Evolutionary conservation across 176 grass and related monocot species (phyloP), one percentile per base, ranked within the genome.

Genomic region (Canna indica): DNA sequence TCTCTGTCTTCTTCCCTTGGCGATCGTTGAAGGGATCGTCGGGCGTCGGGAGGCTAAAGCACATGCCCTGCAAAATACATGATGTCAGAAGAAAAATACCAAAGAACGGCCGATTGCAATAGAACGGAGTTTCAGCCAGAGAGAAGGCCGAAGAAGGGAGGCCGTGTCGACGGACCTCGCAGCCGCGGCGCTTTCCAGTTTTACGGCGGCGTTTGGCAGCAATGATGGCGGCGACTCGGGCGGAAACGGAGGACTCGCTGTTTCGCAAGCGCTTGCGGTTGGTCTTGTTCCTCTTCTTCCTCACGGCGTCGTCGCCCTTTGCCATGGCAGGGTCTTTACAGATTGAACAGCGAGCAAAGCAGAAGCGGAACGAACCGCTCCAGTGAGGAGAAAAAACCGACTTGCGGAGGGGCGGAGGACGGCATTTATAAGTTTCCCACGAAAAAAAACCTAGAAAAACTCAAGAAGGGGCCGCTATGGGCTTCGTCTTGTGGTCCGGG

Each of bases 191-290:
- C 81, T 91, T 88, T 26, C 91, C 92, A 15, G 78, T 73, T 79
- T 96, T 91, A 79, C 92, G 85, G 70, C 92, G 93, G 27, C 45
- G 75, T 79, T 97, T 97, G 63, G 75, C 46, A n/a, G 86, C 84
- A 71, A 87, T 92, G 86, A 92, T 85, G 54, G 83, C 76, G 17
- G 88, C 88, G 57, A 92, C 72, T 7, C 88, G 93, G 48, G 71
- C 73, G 18, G 88, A 97, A 26, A 92, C 93, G 47, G 88, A 79
- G 74, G 80, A 85, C 75, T 97, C 88, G 70, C 84, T 81, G 75
- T 36, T 92, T 34, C 83, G 81, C 70, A 87, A 7, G 16, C 88
- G 88, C 83, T 96, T 96, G n/a, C 85, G 85, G n/a, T 48, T 77
- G 26, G 77, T 79, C 76, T 64, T 82, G 74, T 86, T 87, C 79